These are phyloP conservation scores for Barnettozyma sucrosica DNA, from an alignment of 805 yeast species.

Conservation along the genomic window DNA sequence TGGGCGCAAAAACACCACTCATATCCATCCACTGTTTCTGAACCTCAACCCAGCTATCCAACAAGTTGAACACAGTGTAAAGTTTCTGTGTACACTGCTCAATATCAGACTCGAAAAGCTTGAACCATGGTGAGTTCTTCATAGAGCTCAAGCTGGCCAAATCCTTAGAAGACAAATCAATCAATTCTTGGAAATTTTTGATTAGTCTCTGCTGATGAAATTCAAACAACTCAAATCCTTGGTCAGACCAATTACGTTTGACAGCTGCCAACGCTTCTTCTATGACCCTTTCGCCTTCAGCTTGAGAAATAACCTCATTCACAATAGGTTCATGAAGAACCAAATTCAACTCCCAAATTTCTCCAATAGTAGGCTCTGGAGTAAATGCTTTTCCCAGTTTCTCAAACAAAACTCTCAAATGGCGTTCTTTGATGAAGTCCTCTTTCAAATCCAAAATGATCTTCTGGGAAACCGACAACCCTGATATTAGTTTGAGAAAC, in stretches of 20 bases:
- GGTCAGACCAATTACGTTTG: conserved; percentile 48
- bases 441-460: conserved; percentile 43
- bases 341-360: conserved; percentile 57
- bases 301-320: conserved; percentile 48
- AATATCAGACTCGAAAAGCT: conserved; percentile 54
- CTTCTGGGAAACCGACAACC: conserved; percentile 20
- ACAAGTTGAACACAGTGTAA: conserved; percentile 41
- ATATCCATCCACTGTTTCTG: conserved; percentile 88
- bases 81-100: conserved; percentile 50
- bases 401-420: conserved; percentile 51
- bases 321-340: conserved; percentile 39
- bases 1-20: conserved; percentile 66
- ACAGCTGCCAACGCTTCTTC: conserved; percentile 51
- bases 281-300: conserved; percentile 65
- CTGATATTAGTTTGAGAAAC: conserved; percentile 42
- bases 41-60: conserved; percentile 74
- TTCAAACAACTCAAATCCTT: conserved; percentile 46
- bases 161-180: conserved; percentile 55
- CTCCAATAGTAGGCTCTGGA: conserved; percentile 24
- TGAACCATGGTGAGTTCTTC: conserved; percentile 60
- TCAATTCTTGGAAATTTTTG: conserved; percentile 59
- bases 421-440: conserved; percentile 55
- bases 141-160: conserved; percentile 59
- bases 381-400: conserved; percentile 21
- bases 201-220: conserved; percentile 53